phyloP scores from a whole-genome alignment of 2,329 filamentous ascomycete species.

The Fusarium nanum region DNA sequence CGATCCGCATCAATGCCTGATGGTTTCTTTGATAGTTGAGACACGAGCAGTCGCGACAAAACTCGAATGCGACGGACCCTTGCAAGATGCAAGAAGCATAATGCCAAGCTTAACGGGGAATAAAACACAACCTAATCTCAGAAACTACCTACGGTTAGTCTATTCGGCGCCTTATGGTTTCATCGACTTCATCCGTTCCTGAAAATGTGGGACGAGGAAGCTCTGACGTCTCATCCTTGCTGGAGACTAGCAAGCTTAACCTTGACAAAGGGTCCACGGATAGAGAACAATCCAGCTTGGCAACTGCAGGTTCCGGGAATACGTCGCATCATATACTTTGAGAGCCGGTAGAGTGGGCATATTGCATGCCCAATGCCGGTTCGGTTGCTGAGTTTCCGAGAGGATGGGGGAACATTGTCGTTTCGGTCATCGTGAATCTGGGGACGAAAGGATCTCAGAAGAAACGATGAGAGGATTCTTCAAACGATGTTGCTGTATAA shows the following conservation, averaged over 20 bases:
- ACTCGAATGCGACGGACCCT: constrained; percentile 17
- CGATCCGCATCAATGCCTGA: constrained; percentile 21
- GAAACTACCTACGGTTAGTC: background rate
- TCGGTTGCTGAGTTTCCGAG: constrained; percentile 27
- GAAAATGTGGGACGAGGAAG: background rate
- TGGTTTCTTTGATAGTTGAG: constrained; percentile 4
- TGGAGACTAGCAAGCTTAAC: background rate
- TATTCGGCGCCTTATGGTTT: background rate
- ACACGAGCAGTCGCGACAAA: constrained; percentile 8
- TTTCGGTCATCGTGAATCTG: constrained; percentile 10
- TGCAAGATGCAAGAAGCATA: constrained; percentile 25
- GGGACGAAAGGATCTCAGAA: constrained; percentile 5
- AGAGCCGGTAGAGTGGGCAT: background rate
- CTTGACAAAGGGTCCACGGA: constrained; percentile 4
- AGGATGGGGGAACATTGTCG: constrained; percentile 10
- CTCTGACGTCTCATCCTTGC: constrained; percentile 17
- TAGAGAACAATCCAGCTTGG: constrained; percentile 22
- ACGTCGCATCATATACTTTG: constrained; percentile 6
- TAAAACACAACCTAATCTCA: background rate
- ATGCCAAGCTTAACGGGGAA: constrained; percentile 16
- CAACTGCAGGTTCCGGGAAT: background rate
- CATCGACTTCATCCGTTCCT: background rate
- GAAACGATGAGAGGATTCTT: background rate
- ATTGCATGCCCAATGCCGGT: background rate
- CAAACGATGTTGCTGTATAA: constrained; percentile 12